Conservation (phyloP, 495 filamentous ascomycete genomes). For the Terfezia claveryi region DNA sequence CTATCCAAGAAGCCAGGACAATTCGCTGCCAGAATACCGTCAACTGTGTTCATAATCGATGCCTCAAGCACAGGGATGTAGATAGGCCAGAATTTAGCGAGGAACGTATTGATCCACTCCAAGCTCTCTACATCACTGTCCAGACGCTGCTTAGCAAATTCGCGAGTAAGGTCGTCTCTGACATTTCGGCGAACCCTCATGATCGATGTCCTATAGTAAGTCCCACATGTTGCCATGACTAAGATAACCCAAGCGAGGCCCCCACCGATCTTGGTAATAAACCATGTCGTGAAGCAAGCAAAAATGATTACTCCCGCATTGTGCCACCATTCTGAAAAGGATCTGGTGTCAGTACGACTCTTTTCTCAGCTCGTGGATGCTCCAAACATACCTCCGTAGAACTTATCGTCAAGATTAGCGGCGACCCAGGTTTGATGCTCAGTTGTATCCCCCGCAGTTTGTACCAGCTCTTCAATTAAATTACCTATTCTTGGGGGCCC, state of each 20-base stretch:
- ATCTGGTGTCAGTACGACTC: background rate
- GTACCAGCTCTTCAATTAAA: conserved; percentile 23
- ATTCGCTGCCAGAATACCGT: conserved; percentile 78
- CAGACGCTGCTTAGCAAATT: conserved; percentile 69
- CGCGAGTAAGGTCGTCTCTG: conserved; percentile 79
- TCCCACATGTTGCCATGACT: conserved; percentile 74
- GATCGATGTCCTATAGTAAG: conserved; percentile 91
- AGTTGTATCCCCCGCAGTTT: conserved; percentile 20
- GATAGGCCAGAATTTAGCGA: conserved; percentile 98
- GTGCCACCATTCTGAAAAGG: conserved; percentile 75
- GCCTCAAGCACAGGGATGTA: conserved; percentile 83
- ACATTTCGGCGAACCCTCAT: conserved; percentile 89
- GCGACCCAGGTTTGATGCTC: conserved; percentile 84
- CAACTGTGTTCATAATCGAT: conserved; percentile 77
- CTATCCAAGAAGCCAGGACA: conserved; percentile 88
- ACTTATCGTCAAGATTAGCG: conserved; percentile 61
- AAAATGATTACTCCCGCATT: conserved; percentile 84
- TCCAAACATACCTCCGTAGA: conserved; percentile 52
- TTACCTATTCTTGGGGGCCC: conserved; percentile 79
- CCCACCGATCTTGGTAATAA: conserved; percentile 69
- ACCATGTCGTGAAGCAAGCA: conserved; percentile 75
- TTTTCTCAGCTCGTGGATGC: background rate
- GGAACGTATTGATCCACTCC: conserved; percentile 98
- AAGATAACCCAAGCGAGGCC: conserved; percentile 84
- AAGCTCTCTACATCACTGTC: conserved; percentile 85